Base-by-base conservation (phyloP, 108 stramenopile genomes). In the Cylindrotheca fusiformis region DNA sequence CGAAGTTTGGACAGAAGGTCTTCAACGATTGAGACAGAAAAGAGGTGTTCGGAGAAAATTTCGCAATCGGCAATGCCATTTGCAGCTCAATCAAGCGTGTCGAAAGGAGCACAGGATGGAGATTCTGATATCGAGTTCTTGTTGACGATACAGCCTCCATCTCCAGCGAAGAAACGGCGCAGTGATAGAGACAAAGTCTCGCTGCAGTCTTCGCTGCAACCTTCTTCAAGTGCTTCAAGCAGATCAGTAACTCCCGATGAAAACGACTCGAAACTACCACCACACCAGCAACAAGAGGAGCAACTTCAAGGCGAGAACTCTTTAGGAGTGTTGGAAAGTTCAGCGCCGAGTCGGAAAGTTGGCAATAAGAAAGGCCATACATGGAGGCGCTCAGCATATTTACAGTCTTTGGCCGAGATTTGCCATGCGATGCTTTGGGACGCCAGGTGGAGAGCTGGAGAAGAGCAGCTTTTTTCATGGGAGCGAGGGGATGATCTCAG, bases 371-470 rank as follows among this genome's bases (percentile, higher is more conserved):
- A 10, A 1, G 18, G 6, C 12, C 20, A 46, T 19, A 60, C 60
- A 19, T 48, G 24, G 18, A 27, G 63, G 31, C 33, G 30, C 19
- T 93, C 91, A 1, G 91, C 91, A 29, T 93, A 93, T 55, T 58
- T 93, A 1, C 91, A 90, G 63, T 82, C 79, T 63, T 52, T 93
- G 45, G 85, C 88, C 1, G 92, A 93, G 65, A 84, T 87, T 19
- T 88, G 86, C 51, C 51, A 76, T 33, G 49, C 78, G 6, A 75
- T 93, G 51, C 54, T 86, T 55, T 66, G 71, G 48, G 92, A 93
- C 64, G 76, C 55, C 5, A 77, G 89, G 50, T 68, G 70, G 56
- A 23, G 71, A 50, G 52, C 48, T 6, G 53, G 63, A 1, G 2
- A 45, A 2, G 41, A 32, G n/a, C 51, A 51, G 0, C 58, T 93